Conservation (phyloP, 345 rosid genomes). For the Eucalyptus tenuipes region DNA sequence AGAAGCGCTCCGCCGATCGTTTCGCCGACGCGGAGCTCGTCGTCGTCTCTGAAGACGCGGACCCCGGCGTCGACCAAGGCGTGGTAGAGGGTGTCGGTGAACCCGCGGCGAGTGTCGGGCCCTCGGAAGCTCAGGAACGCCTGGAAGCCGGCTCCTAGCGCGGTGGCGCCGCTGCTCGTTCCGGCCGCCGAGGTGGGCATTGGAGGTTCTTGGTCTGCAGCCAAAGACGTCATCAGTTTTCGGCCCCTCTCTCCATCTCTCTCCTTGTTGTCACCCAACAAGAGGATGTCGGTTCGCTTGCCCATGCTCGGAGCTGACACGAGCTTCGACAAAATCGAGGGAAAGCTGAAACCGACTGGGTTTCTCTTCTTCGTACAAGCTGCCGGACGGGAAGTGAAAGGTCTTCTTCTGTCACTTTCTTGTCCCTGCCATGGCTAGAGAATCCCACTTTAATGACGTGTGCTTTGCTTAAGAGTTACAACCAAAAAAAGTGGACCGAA, state of each 20-base stretch:
- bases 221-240: not conserved
- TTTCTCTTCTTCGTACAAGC: not conserved
- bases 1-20: not conserved
- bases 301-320: not conserved
- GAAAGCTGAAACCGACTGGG: not conserved
- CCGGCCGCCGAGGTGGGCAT: not conserved
- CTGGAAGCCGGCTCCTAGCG: not conserved
- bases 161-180: not conserved
- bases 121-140: not conserved
- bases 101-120: not conserved
- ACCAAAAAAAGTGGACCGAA: not conserved
- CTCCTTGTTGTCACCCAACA: constrained; percentile 17
- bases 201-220: not conserved
- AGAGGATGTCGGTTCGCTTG: not conserved
- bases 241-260: constrained; percentile 5
- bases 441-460: not conserved
- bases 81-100: not conserved
- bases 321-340: not conserved
- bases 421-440: not conserved
- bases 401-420: not conserved
- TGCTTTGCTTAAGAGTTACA: not conserved
- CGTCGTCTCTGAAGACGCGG: not conserved
- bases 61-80: not conserved
- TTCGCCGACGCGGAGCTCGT: not conserved
- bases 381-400: not conserved